phyloP scores from a whole-genome alignment of 1,284 basidiomycete species.

The Malassezia sp. region DNA sequence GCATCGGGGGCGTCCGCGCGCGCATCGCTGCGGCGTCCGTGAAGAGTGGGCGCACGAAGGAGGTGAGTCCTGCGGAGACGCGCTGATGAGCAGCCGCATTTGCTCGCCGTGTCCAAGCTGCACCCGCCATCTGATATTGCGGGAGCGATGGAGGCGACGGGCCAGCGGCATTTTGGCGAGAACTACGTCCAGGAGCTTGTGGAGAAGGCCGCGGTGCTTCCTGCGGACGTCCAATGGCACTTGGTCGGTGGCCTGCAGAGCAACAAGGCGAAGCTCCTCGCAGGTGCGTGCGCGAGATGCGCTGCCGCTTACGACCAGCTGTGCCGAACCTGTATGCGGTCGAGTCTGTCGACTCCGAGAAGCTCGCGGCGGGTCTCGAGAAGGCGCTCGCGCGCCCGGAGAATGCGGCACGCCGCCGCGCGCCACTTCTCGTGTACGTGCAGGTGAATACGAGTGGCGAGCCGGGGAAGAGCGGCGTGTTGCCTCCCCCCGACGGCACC shows the following conservation, averaged over 20 bases:
- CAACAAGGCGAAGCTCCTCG: constrained; percentile 85
- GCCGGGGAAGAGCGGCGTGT: constrained; percentile 74
- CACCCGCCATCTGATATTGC: constrained; percentile 79
- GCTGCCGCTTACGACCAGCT: constrained; percentile 52
- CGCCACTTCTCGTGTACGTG: constrained; percentile 64
- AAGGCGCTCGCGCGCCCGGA: constrained; percentile 56
- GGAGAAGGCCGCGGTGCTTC: constrained; percentile 53
- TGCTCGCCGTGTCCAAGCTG: constrained; percentile 89
- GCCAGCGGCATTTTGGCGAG: constrained; percentile 86
- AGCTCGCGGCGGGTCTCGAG: constrained; percentile 72
- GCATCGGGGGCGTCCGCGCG: background rate
- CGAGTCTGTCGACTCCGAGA: constrained; percentile 78
- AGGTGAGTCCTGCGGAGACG: too few relatives aligned
- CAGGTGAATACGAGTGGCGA: constrained; percentile 94
- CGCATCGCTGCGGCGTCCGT: background rate
- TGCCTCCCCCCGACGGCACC: constrained; percentile 55
- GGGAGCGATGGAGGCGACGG: constrained; percentile 50
- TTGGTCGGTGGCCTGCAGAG: constrained; percentile 90
- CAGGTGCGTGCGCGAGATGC: constrained; percentile 59
- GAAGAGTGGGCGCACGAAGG: background rate
- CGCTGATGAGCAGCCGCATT: constrained; percentile 48
- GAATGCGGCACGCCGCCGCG: constrained; percentile 41
- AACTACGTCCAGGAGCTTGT: constrained; percentile 92
- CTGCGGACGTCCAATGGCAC: constrained; percentile 61
- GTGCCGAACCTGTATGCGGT: constrained; percentile 79